phyloP scores from a whole-genome alignment of 2,329 filamentous ascomycete genomes.

The Phyllosticta paracitricarpa region DNA sequence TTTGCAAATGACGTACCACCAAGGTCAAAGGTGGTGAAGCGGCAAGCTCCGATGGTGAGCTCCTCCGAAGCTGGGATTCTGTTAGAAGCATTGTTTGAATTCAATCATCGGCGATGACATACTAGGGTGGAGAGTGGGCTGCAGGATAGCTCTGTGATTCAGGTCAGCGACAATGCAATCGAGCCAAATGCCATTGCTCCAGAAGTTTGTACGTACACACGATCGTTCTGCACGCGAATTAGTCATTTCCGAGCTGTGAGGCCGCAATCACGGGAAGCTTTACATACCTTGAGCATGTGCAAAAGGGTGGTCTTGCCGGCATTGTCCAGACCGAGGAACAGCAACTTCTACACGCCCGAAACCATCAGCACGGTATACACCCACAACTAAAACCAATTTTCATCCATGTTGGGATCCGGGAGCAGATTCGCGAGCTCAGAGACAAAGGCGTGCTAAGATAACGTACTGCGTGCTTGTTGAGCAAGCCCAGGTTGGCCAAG shows the following conservation, averaged over 20 bases:
- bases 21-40: constrained; percentile 90
- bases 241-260: neutral
- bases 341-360: constrained; percentile 17
- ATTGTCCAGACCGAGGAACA: constrained; percentile 84
- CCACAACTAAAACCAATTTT: neutral
- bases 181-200: neutral
- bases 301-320: constrained; percentile 89
- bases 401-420: neutral
- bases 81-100: constrained; percentile 1
- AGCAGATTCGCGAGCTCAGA: neutral
- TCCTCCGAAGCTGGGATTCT: constrained; percentile 53
- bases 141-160: constrained; percentile 34
- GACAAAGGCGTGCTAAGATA: neutral
- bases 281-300: constrained; percentile 71
- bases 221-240: constrained; percentile 54
- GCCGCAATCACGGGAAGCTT: neutral
- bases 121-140: constrained; percentile 67
- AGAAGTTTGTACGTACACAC: constrained; percentile 33
- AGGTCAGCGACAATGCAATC: neutral
- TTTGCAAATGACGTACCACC: constrained; percentile 44
- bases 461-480: constrained; percentile 74
- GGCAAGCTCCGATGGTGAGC: constrained; percentile 46
- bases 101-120: constrained; percentile 30
- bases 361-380: neutral
- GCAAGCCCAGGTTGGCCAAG: constrained; percentile 72